Evolutionary conservation across 768 basidiomycete species (phyloP).

Genomic region (Termitomyces sp.): DNA sequence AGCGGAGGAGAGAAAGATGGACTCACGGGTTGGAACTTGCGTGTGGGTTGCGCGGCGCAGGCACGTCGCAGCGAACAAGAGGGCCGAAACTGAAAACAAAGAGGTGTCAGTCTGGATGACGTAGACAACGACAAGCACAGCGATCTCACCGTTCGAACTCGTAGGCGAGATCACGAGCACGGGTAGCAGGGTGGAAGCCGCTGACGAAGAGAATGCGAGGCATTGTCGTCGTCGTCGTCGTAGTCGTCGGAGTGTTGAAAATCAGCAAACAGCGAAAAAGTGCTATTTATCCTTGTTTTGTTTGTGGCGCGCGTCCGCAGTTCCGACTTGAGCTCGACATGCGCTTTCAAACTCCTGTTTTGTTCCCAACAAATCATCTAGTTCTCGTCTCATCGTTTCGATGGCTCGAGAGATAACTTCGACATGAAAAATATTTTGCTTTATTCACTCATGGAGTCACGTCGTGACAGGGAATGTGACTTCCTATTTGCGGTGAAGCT

Average conservation of each 20-base stretch:
- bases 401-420: no score
- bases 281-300: conserved; percentile 24
- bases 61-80: conserved; percentile 86
- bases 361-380: background rate
- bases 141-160: conserved; percentile 76
- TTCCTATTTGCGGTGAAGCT: no score
- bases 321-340: background rate
- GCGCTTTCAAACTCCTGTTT: background rate
- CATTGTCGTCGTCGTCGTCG: conserved; percentile 39
- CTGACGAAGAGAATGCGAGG: conserved; percentile 86
- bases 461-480: no score
- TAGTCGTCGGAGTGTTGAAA: conserved; percentile 23
- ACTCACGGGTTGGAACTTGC: conserved; percentile 84
- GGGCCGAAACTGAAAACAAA: conserved; percentile 60
- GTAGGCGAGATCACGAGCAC: conserved; percentile 79
- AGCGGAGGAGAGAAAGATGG: conserved; percentile 18
- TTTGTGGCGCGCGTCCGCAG: conserved; percentile 29
- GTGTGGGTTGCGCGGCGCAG: conserved; percentile 78
- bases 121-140: background rate
- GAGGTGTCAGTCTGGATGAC: background rate
- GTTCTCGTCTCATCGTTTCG: no score
- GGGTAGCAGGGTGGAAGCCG: conserved; percentile 80
- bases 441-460: no score
- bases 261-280: conserved; percentile 15
- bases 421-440: no score